Evolutionary conservation across 2,329 filamentous ascomycete genomes (phyloP), one percentile per base, ranked within the genome.

Genomic region (Plenodomus lindquistii): DNA sequence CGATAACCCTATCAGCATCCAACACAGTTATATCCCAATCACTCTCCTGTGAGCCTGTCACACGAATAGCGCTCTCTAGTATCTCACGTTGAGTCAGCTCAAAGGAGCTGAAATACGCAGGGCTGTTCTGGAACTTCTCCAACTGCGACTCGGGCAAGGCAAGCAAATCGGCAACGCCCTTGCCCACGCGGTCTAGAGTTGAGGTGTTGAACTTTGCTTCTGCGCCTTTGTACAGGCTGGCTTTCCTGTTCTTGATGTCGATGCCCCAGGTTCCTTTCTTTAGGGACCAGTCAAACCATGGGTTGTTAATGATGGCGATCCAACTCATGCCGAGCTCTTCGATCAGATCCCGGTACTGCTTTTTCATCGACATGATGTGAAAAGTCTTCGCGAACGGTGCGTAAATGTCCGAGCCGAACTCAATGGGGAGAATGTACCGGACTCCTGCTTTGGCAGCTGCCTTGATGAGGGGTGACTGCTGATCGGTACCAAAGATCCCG

Each of bases 11-110:
- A 36, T 70, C 48, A 2, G 73, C 67, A 0, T 63, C 54, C 67
- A 84, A 77, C 5, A 77, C 64, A 2, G 63, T 72, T 46, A 88
- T 75, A 2, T 64, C 76, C 44, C 44, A 47, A 20, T 48, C 49
- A 16, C 24, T 37, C 37, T 51, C 48, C 22, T 43, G 40, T 8
- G 40, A 41, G 5, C 40, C 48, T n/a, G 43, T 44, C 17, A 31
- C 43, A 8, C 48, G 40, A 18, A 46, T 34, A 3, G 31, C 43
- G 17, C 40, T 44, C 5, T 51, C 36, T 10, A 51, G 27, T 19
- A 51, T 42, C 10, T 51, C 48, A 11, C 40, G 36, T 17, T 51
- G 48, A 10, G 41, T 68, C 10, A 68, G 38, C 2, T 41, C 40
- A 52, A 71, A 72, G 4, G 66, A 69, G 2, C 53, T 54, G 9